phyloP scores from a whole-genome alignment of 2,329 filamentous ascomycete species.

The Fusarium piperis region DNA sequence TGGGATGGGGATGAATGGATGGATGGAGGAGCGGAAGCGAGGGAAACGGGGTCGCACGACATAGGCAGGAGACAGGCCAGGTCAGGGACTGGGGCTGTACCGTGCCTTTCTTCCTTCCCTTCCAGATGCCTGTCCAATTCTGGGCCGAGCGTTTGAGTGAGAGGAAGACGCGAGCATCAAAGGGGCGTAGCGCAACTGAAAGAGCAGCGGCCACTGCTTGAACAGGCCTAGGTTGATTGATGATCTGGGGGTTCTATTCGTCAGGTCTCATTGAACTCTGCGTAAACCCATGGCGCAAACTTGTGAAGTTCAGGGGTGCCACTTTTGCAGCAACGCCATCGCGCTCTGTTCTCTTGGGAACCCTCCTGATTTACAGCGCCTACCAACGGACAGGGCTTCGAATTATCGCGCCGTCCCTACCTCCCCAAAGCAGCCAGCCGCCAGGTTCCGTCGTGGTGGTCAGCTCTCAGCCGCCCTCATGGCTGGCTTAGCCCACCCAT shows the following conservation, averaged over 20 bases:
- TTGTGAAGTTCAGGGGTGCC: constrained; percentile 24
- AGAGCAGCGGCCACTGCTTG: constrained; percentile 4
- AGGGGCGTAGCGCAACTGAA: constrained; percentile 25
- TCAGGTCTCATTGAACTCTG: constrained; percentile 13
- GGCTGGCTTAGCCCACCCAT: background rate
- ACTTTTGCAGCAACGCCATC: constrained; percentile 7
- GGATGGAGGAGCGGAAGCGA: constrained; percentile 25
- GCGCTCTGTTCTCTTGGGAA: constrained; percentile 1
- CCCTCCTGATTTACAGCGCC: constrained; percentile 2
- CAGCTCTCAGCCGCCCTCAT: constrained; percentile 9
- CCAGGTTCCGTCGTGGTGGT: constrained; percentile 4
- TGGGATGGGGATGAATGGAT: constrained; percentile 1
- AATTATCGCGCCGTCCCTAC: background rate
- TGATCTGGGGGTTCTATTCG: constrained; percentile 17
- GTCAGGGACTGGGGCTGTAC: constrained; percentile 26
- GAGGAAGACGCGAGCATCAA: constrained; percentile 21
- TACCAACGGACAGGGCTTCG: constrained; percentile 1
- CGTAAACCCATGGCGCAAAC: background rate
- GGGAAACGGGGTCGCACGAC: constrained; percentile 35
- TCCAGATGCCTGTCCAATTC: constrained; percentile 31
- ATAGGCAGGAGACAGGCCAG: constrained; percentile 3
- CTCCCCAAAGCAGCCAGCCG: constrained; percentile 1
- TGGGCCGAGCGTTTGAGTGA: constrained; percentile 28
- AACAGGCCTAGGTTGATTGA: constrained; percentile 22
- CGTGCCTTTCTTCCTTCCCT: constrained; percentile 22